A percentile compares a stretch with the other conserved stretches of the same genome.
Evolutionary conservation across 2,329 filamentous ascomycete species (phyloP).

Genomic region (Neonectria magnoliae): DNA sequence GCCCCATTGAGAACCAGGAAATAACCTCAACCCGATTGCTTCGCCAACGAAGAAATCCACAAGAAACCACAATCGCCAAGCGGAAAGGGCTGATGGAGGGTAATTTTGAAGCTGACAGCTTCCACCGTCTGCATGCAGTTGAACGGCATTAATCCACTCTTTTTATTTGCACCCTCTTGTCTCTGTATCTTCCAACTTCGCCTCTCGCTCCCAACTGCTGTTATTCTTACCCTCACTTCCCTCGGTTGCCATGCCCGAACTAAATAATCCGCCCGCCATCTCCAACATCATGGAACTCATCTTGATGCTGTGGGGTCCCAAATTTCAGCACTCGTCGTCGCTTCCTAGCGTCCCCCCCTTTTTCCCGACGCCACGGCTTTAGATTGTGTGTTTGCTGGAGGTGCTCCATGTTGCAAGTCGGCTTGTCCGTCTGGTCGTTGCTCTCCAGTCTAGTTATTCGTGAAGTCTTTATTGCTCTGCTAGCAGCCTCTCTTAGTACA

Average conservation of each 20-base stretch:
- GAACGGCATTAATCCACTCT: conserved; percentile 29
- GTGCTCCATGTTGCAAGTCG: conserved; percentile 19
- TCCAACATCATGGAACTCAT: conserved; percentile 30
- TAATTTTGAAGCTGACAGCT: not conserved
- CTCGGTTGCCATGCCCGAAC: not conserved
- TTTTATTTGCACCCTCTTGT: not conserved
- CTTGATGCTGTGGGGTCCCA: conserved; percentile 41
- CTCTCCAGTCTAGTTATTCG: conserved; percentile 8
- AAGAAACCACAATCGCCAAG: not conserved
- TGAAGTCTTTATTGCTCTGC: conserved; percentile 16
- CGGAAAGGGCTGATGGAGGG: too few relatives aligned
- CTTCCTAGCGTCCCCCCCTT: conserved; percentile 39
- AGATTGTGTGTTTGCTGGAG: conserved; percentile 32
- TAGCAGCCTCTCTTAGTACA: not conserved
- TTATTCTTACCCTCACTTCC: not conserved
- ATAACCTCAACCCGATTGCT: not conserved
- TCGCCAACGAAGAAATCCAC: not conserved
- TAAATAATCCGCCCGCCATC: not conserved
- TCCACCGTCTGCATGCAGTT: conserved; percentile 25
- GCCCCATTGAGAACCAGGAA: not conserved
- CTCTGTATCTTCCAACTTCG: conserved; percentile 8
- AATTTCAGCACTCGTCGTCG: conserved; percentile 35
- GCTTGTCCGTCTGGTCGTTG: conserved; percentile 9
- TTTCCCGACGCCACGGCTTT: conserved; percentile 32
- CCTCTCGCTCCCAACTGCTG: conserved; percentile 4